phyloP scores from a whole-genome alignment of 1,284 basidiomycete species.

The Puccinia sorghi region DNA sequence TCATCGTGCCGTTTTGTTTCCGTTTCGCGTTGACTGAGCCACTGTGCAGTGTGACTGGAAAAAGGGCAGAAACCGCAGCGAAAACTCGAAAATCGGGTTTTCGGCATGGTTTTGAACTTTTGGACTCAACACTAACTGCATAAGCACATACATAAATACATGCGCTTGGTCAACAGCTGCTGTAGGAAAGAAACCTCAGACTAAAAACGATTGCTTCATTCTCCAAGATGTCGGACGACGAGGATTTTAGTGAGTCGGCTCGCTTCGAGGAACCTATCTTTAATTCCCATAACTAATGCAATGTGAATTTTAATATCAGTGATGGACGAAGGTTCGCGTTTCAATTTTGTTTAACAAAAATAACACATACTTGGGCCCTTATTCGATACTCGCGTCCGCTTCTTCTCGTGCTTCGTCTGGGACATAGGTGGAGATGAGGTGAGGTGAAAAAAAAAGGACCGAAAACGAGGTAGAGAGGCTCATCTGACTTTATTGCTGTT shows the following conservation, averaged over 20 bases:
- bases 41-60: too few species aligned
- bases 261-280: neutral
- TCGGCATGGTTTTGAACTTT: too few species aligned
- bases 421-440: conserved; percentile 18
- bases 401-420: neutral
- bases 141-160: too few species aligned
- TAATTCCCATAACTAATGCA: neutral
- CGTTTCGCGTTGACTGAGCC: too few species aligned
- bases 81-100: too few species aligned
- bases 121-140: too few species aligned
- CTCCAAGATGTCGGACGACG: conserved; percentile 44
- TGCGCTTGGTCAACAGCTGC: too few species aligned
- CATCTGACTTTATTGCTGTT: neutral
- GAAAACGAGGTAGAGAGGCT: neutral
- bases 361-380: neutral
- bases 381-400: neutral
- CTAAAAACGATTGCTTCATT: neutral
- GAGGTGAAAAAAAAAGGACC: conserved; percentile 4
- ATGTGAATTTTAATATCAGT: conserved; percentile 12
- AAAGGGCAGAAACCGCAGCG: too few species aligned
- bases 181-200: too few species aligned
- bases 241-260: conserved; percentile 40
- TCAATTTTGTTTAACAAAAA: neutral
- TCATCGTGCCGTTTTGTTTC: neutral
- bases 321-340: conserved; percentile 49